Conservation (phyloP, 345 rosid species). For the Kernera saxatilis region DNA sequence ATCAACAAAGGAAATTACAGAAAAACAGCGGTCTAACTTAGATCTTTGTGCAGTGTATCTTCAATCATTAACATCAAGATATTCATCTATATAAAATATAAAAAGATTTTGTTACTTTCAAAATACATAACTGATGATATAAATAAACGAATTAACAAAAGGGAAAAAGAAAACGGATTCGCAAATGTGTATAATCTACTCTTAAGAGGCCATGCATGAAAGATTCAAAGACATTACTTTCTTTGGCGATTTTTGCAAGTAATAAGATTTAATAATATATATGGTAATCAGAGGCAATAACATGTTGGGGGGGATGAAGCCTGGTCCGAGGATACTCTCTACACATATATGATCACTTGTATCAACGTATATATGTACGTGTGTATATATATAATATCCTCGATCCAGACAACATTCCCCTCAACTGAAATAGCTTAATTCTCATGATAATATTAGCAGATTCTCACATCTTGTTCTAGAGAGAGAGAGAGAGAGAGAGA, state of each 20-base stretch:
- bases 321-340: slow-evolving; percentile 62
- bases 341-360: not conserved
- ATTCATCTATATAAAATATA: not conserved
- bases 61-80: not conserved
- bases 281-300: slow-evolving; percentile 19
- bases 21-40: not conserved
- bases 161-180: not conserved
- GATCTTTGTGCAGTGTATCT: not conserved
- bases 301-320: slow-evolving; percentile 79
- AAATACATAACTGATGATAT: not conserved
- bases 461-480: slow-evolving; percentile 26
- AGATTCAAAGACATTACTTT: not conserved
- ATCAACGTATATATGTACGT: not conserved
- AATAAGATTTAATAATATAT: not conserved
- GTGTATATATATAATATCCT: slow-evolving; percentile 24
- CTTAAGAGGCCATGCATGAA: slow-evolving; percentile 14
- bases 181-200: not conserved
- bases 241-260: not conserved
- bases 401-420: slow-evolving; percentile 66
- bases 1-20: not conserved
- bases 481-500: slow-evolving; percentile 24
- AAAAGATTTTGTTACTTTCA: not conserved
- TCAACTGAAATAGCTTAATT: slow-evolving; percentile 41
- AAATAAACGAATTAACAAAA: not conserved
- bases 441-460: slow-evolving; percentile 10